Conservation (phyloP, 331 rosid genomes). For the Acacia concinna region DNA sequence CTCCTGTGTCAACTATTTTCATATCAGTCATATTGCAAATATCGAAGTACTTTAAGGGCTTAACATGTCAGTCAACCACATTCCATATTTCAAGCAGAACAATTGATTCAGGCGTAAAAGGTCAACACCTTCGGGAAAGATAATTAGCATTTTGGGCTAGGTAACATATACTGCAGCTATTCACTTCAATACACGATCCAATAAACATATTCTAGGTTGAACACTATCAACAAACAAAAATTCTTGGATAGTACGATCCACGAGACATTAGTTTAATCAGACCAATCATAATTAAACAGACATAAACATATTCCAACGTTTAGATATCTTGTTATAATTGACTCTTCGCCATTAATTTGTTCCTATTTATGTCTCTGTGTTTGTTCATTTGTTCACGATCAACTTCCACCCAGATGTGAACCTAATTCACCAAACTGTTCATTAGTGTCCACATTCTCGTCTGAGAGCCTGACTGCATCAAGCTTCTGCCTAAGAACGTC, state of each 20-base stretch:
- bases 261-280: not conserved
- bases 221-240: not conserved
- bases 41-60: too few relatives aligned
- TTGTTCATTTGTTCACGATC: conserved; percentile 26
- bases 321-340: not conserved
- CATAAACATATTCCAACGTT: not conserved
- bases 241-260: not conserved
- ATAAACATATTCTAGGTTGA: conserved; percentile 16
- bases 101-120: not conserved
- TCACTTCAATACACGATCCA: conserved; percentile 24
- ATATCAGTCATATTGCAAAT: too few relatives aligned
- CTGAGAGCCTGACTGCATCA: conserved; percentile 89
- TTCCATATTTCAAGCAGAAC: not conserved
- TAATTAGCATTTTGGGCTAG: conserved; percentile 29
- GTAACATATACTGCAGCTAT: conserved; percentile 22
- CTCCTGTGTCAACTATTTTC: too few relatives aligned
- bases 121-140: not conserved
- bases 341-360: not conserved
- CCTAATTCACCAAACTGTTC: conserved; percentile 97
- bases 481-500: conserved; percentile 90
- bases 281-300: not conserved
- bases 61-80: too few relatives aligned
- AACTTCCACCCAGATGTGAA: conserved; percentile 96
- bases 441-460: conserved; percentile 86
- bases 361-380: not conserved